These are phyloP conservation scores for Emericellopsis cladophorae DNA, from an alignment of 2,329 filamentous ascomycete species.

Conservation along the genomic window DNA sequence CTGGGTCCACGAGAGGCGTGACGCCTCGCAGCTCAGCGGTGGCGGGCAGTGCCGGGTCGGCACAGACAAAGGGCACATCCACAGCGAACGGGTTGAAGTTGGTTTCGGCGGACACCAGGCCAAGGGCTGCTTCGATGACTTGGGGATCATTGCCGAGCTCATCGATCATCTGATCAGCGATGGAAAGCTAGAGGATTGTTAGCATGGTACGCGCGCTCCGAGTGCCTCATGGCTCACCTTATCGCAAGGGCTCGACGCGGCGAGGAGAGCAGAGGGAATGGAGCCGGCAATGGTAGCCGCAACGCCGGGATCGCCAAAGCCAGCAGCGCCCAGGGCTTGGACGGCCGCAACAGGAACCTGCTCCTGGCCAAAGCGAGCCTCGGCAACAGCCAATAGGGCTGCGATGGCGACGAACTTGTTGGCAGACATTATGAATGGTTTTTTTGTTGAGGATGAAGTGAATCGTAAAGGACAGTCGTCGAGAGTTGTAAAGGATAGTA, in stretches of 20 bases:
- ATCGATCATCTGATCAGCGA: constrained; percentile 51
- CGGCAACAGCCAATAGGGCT: constrained; percentile 26
- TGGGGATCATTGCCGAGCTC: constrained; percentile 46
- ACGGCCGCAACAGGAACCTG: constrained; percentile 44
- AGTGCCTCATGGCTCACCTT: constrained; percentile 28
- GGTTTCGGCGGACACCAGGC: constrained; percentile 55
- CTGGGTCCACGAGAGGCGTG: constrained; percentile 54
- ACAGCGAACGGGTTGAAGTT: constrained; percentile 60
- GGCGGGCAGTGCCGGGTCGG: constrained; percentile 47
- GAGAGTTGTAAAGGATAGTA: constrained; percentile 3
- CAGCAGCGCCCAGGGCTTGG: constrained; percentile 28
- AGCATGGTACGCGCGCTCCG: constrained; percentile 5
- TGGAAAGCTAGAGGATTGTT: constrained; percentile 31
- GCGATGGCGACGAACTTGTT: constrained; percentile 25
- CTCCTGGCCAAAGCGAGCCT: constrained; percentile 53
- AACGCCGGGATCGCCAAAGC: constrained; percentile 43
- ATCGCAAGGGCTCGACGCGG: constrained; percentile 51
- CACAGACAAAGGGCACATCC: constrained; percentile 49
- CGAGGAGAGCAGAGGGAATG: constrained; percentile 50
- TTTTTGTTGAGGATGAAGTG: neutral
- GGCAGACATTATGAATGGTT: constrained; percentile 23
- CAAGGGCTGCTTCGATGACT: constrained; percentile 48
- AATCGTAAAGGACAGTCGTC: constrained; percentile 1
- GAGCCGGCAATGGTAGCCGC: constrained; percentile 51
- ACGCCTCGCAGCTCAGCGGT: constrained; percentile 51